Percentiles rank a stretch among this genome's conserved stretches.
These are phyloP conservation scores for Coniochaeta hoffmannii DNA, from an alignment of 2,329 filamentous ascomycete genomes.

Conservation along the genomic window DNA sequence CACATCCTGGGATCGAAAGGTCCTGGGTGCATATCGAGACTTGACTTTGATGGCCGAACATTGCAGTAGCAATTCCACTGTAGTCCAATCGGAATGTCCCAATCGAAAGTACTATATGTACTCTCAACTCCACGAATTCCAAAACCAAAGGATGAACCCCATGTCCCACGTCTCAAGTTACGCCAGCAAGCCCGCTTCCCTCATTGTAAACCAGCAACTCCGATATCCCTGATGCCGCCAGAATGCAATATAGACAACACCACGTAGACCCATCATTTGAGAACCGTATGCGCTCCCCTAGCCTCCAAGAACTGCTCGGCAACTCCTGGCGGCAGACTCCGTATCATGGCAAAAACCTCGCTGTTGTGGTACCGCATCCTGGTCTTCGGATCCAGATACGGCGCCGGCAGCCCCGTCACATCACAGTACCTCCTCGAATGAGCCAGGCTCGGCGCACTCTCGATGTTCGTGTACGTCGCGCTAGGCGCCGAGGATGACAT, in stretches of 20 bases:
- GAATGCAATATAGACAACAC: background rate
- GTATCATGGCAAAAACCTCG: conserved; percentile 82
- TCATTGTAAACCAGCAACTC: background rate
- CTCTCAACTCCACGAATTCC: background rate
- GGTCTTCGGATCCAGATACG: conserved; percentile 93
- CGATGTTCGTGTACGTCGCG: conserved; percentile 93
- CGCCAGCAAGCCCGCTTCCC: background rate
- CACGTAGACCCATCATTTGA: conserved; percentile 57
- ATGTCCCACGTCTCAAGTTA: background rate
- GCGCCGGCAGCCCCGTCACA: conserved; percentile 83
- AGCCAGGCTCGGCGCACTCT: conserved; percentile 76
- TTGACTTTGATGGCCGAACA: conserved; percentile 96
- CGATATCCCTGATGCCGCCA: background rate
- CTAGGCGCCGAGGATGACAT: conserved; percentile 54
- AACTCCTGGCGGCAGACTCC: conserved; percentile 70
- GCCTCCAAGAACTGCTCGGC: conserved; percentile 86
- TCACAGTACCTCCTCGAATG: conserved; percentile 91
- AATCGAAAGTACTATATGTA: background rate
- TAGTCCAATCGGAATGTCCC: conserved; percentile 3
- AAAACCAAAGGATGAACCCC: background rate
- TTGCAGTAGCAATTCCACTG: conserved; percentile 1
- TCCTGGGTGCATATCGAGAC: conserved; percentile 74
- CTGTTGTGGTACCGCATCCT: conserved; percentile 86
- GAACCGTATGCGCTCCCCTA: conserved; percentile 82
- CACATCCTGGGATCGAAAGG: conserved; percentile 74